A percentile compares a stretch with the other conserved stretches of the same genome.
These are phyloP conservation scores for Malassezia pachydermatis DNA, from an alignment of 1,284 basidiomycete genomes.

Conservation along the genomic window DNA sequence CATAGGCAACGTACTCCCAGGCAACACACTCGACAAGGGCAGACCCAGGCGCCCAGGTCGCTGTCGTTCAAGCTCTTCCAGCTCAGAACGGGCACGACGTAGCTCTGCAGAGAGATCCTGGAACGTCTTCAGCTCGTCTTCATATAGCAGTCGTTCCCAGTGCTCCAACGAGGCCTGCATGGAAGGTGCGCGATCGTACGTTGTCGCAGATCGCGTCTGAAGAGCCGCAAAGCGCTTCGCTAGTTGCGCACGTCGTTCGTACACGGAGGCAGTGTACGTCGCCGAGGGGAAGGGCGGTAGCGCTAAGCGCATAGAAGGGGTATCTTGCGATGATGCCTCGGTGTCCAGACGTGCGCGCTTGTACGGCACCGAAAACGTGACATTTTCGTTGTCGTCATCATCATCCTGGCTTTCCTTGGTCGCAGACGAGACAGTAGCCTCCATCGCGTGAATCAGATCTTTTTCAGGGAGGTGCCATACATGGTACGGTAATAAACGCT, in stretches of 20 bases:
- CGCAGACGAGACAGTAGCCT: background rate
- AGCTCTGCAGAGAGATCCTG: slow-evolving; percentile 28
- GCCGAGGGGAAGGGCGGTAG: slow-evolving; percentile 24
- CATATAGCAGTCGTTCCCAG: slow-evolving; percentile 33
- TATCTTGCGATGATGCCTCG: slow-evolving; percentile 6
- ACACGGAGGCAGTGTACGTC: slow-evolving; percentile 23
- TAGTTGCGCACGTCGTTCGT: slow-evolving; percentile 21
- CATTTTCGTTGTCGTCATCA: background rate
- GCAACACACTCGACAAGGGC: background rate
- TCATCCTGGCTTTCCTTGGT: background rate
- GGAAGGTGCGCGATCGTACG: slow-evolving; percentile 24
- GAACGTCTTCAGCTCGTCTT: slow-evolving; percentile 27
- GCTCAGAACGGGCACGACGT: slow-evolving; percentile 25
- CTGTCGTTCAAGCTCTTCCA: slow-evolving; percentile 27
- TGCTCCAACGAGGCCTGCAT: slow-evolving; percentile 25
- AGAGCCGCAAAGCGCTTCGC: slow-evolving; percentile 21
- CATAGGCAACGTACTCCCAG: background rate
- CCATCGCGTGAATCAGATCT: slow-evolving; percentile 23
- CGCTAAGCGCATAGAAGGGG: slow-evolving; percentile 20
- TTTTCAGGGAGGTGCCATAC: slow-evolving; percentile 40
- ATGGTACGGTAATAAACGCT: slow-evolving; percentile 38
- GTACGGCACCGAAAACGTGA: slow-evolving; percentile 12
- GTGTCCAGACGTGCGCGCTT: slow-evolving; percentile 18
- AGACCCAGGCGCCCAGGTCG: slow-evolving; percentile 10
- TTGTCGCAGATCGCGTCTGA: slow-evolving; percentile 20